Conservation (phyloP, 2,329 filamentous ascomycete species). For the Penicillium sp. region DNA sequence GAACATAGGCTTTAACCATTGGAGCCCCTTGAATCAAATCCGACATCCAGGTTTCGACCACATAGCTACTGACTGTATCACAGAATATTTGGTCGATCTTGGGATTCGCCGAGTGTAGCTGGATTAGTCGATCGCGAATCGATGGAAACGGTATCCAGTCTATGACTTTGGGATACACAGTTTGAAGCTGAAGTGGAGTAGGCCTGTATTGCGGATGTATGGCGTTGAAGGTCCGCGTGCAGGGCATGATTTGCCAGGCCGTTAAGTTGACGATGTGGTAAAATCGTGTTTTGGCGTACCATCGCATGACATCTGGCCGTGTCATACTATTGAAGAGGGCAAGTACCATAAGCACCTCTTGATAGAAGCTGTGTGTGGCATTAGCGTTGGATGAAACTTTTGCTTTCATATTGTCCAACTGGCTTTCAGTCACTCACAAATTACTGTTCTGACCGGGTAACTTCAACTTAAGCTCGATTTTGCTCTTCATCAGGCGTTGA, state of each 20-base stretch:
- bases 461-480: not conserved
- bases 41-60: not conserved
- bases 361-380: not conserved
- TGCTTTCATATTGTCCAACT: not conserved
- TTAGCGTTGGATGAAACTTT: not conserved
- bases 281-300: conserved; percentile 26
- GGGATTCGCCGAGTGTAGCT: not conserved
- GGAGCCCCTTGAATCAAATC: not conserved
- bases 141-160: conserved; percentile 1
- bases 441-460: not conserved
- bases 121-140: conserved; percentile 1
- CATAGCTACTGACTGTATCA: not conserved
- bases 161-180: not conserved
- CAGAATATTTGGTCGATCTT: conserved; percentile 1
- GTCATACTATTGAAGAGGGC: conserved; percentile 23
- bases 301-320: conserved; percentile 22
- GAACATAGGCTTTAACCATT: not conserved
- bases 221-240: not conserved
- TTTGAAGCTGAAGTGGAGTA: not conserved
- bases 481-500: not conserved
- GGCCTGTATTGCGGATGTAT: not conserved
- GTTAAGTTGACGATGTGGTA: conserved; percentile 25
- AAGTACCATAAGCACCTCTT: conserved; percentile 19
- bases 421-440: not conserved
- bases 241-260: conserved; percentile 20